Evolutionary conservation across 805 yeast genomes (phyloP), one percentile per base, ranked within the genome.

Genomic region (Saccharomycopsis selenospora): DNA sequence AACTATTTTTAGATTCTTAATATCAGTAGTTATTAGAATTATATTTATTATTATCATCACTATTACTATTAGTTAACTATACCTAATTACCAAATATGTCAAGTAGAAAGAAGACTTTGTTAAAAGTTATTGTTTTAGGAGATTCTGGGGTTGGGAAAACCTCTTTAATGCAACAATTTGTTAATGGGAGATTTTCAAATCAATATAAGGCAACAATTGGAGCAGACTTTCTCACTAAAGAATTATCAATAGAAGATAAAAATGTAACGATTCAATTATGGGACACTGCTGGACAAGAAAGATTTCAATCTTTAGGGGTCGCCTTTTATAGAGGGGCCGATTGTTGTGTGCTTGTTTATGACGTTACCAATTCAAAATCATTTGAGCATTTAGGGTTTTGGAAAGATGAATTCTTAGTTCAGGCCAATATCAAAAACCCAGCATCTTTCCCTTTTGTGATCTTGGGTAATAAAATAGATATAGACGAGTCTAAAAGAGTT

Each of bases 221-320:
- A 7, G 98, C 98, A 2, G 98, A 93, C 65, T 91, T 91, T 63
- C 74, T 89, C 55, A 91, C 97, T 33, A 91, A 90, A 65, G 98
- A 91, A 60, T 78, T 91, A 51, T 70, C 75, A 24, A 77, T 93
- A 50, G 98, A 93, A 64, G 93, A 84, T 65, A 84, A 62, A 50
- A 59, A 67, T 11, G 75, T 71, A 13, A 70, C 74, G 4, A 66
- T 70, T 68, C 91, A 85, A 67, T 84, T 93, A 48, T 91, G 99
- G 99, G 99, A 91, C 63, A 91, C 99, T 40, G 98, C 98, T 5
- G 99, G 99, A 30, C 99, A 91, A 70, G 99, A 91, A 67, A 76
- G 99, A 60, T 91, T 91, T 74, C 98, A 93, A 68, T 83, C 95
- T 50, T 72, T 91, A 53, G 98, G 98, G 13, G 97, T 91, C 40